A percentile compares a stretch with the other conserved stretches of the same genome.
Conservation (phyloP, 2,329 filamentous ascomycete genomes). For the Aspergillus versicolor region DNA sequence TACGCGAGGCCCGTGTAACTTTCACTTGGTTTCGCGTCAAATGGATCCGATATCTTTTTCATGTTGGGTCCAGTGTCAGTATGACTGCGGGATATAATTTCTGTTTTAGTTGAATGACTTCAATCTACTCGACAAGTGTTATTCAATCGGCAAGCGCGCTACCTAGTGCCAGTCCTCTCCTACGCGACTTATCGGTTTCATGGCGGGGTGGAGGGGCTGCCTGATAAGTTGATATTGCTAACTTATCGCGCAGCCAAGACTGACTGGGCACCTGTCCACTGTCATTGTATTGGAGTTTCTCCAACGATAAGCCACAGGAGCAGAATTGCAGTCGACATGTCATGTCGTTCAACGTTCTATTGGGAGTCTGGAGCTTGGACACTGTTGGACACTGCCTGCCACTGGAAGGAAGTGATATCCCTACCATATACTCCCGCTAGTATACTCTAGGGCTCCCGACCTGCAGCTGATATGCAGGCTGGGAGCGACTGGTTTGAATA, state of each 20-base stretch:
- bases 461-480: slow-evolving; percentile 31
- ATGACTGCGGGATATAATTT: neutral
- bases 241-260: neutral
- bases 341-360: neutral
- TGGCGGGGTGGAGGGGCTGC: slow-evolving; percentile 25
- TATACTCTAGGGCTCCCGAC: slow-evolving; percentile 2
- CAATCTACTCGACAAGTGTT: neutral
- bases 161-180: slow-evolving; percentile 11
- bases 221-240: slow-evolving; percentile 16
- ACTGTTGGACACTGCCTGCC: neutral
- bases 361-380: neutral
- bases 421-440: neutral
- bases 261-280: neutral
- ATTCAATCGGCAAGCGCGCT: slow-evolving; percentile 23
- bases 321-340: neutral
- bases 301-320: neutral
- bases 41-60: neutral
- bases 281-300: neutral
- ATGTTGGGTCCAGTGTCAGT: neutral
- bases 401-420: neutral
- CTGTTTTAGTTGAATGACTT: neutral
- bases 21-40: neutral
- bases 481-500: slow-evolving; percentile 23
- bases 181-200: slow-evolving; percentile 18
- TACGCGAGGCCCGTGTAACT: neutral